Conservation (phyloP, 1,284 basidiomycete species). For the Boletus holoroseus region DNA sequence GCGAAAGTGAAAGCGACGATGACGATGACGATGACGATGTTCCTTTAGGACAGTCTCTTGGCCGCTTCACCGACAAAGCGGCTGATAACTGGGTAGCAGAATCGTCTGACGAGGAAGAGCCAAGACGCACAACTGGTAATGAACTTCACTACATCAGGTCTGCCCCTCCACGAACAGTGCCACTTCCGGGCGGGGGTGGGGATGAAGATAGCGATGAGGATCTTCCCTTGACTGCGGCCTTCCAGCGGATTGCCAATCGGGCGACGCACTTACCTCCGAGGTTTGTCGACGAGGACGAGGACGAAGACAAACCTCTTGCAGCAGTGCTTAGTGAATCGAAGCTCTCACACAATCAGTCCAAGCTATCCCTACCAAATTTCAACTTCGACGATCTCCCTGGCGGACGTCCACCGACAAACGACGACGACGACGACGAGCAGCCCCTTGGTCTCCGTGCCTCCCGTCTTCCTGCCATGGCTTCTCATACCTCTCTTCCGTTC, state of each 20-base stretch:
- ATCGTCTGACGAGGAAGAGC: slow-evolving; percentile 50
- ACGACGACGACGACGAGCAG: slow-evolving; percentile 50
- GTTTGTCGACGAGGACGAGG: slow-evolving; percentile 32
- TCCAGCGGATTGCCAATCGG: slow-evolving; percentile 33
- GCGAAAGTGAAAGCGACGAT: slow-evolving; percentile 44
- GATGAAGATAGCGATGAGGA: slow-evolving; percentile 68
- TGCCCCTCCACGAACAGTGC: slow-evolving; percentile 14
- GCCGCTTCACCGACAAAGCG: slow-evolving; percentile 28
- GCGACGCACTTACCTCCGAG: slow-evolving; percentile 20
- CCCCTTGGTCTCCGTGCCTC: slow-evolving; percentile 53
- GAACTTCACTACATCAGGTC: slow-evolving; percentile 42
- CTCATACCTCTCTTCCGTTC: slow-evolving; percentile 25
- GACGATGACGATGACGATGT: slow-evolving; percentile 36
- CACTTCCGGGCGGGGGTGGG: slow-evolving; percentile 11
- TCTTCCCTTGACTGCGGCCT: slow-evolving; percentile 61
- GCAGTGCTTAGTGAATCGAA: slow-evolving; percentile 52
- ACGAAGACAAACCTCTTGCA: slow-evolving; percentile 70
- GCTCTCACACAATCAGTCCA: slow-evolving; percentile 44
- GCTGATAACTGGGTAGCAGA: slow-evolving; percentile 52
- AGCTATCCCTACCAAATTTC: slow-evolving; percentile 42
- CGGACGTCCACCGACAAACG: slow-evolving; percentile 29
- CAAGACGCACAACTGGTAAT: slow-evolving; percentile 50
- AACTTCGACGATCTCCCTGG: slow-evolving; percentile 39
- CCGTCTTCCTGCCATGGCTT: slow-evolving; percentile 24
- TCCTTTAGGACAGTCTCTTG: slow-evolving; percentile 24